Base-by-base conservation (phyloP, 1,284 basidiomycete genomes). In the Trichosporon sp. region DNA sequence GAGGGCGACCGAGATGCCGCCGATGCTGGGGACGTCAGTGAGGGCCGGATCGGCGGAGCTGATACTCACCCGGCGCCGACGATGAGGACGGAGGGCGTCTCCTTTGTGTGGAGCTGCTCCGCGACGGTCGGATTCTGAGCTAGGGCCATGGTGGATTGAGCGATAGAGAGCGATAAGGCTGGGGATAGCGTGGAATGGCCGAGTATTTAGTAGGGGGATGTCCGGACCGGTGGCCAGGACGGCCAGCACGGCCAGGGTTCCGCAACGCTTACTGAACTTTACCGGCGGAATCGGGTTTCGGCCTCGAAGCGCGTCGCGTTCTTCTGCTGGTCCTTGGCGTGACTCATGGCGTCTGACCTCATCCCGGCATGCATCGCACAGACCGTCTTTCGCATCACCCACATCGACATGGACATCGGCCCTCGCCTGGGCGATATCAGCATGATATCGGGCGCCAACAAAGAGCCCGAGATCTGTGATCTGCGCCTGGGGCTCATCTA, bases 1-100 rank as follows among this genome's bases (percentile, higher is more conserved):
- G 32, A 72, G 65, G 12, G 65, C 70, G 23, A 72, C 42, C 29
- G 64, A 63, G 68, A 72, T 69, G 15, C 68, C 70, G 21, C 68
- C 70, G 34, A 72, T 72, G 2, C 70, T 67, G n/a, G 42, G 44
- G 32, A 8, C n/a, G 51, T 56, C 27, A 35, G 27, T 23, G 29
- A 18, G 63, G 25, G 3, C 29, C 18, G 13, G 23, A 15, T 47
- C 21, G 3, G 9, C 23, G 11, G 12, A 29, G 21, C 9, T 3
- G 5, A n/a, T 21, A 34, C 66, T 35, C 44, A 67, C 66, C 67
- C 67, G n/a, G 67, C 67, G 13, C 68, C 68, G 25, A 69, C 65
- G 42, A 69, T 69, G 56, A 69, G 58, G 23, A 69, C 60, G 3
- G 64, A 65, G n/a, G 68, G 68, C 23, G 62, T 66, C 15, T 38